Evolutionary conservation across 805 yeast genomes (phyloP).

Genomic region (Metschnikowia picachoensis): DNA sequence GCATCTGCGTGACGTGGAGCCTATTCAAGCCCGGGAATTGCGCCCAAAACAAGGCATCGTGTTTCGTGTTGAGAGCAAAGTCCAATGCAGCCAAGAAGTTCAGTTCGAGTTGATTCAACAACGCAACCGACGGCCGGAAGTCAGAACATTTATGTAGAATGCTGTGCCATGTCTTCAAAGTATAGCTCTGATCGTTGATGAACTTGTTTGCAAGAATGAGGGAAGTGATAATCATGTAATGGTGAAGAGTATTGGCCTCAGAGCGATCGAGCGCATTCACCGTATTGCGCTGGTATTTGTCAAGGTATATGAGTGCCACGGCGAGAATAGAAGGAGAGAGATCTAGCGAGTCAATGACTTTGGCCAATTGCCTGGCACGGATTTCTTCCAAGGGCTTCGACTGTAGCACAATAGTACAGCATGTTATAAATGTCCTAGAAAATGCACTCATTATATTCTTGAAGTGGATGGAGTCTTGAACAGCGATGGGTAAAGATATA

Average conservation of each 20-base stretch:
- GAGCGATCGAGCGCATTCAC: slow-evolving; percentile 11
- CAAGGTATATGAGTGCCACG: slow-evolving; percentile 15
- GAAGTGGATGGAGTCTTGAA: too few relatives aligned
- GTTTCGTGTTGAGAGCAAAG: slow-evolving; percentile 10
- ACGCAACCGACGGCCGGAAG: slow-evolving; percentile 11
- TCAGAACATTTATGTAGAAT: slow-evolving; percentile 11
- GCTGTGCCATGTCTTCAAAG: slow-evolving; percentile 48
- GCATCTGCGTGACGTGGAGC: slow-evolving; percentile 5
- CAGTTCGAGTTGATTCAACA: slow-evolving; percentile 19
- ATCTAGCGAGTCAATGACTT: slow-evolving; percentile 16
- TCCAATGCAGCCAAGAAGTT: slow-evolving; percentile 15
- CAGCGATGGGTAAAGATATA: too few relatives aligned
- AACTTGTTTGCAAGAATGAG: slow-evolving; percentile 33
- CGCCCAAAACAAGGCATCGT: slow-evolving; percentile 12
- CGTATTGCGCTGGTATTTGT: slow-evolving; percentile 11
- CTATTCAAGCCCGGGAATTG: slow-evolving; percentile 4
- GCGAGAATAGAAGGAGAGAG: slow-evolving; percentile 16
- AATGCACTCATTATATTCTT: slow-evolving; percentile 6
- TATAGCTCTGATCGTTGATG: slow-evolving; percentile 47
- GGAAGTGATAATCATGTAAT: slow-evolving; percentile 16
- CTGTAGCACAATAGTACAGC: slow-evolving; percentile 11
- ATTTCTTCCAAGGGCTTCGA: slow-evolving; percentile 3
- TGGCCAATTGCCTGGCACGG: slow-evolving; percentile 9
- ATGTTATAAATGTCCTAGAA: slow-evolving; percentile 11
- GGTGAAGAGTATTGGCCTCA: slow-evolving; percentile 13